phyloP scores from a whole-genome alignment of 2,329 filamentous ascomycete species.

The Xylariaceae sp. region DNA sequence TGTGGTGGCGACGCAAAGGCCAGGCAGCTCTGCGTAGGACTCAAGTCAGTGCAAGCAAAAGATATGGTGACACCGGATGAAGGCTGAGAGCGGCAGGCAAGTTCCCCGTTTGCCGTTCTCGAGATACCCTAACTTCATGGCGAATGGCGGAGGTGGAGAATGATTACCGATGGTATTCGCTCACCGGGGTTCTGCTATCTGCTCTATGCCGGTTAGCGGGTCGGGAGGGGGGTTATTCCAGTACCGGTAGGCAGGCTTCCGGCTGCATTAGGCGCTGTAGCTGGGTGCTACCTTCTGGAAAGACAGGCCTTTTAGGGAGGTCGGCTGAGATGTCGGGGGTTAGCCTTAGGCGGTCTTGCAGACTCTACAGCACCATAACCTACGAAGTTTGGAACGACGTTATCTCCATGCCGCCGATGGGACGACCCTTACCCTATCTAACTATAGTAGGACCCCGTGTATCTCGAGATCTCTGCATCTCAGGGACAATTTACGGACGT shows the following conservation, averaged over 20 bases:
- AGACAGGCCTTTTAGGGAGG: slow-evolving; percentile 5
- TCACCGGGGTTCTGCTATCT: background rate
- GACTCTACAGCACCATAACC: too few species aligned
- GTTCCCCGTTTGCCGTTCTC: background rate
- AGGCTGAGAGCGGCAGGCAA: background rate
- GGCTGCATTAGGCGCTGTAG: background rate
- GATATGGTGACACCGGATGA: background rate
- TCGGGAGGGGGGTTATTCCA: background rate
- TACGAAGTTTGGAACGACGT: too few species aligned
- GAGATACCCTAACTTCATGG: background rate
- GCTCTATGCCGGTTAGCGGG: too few species aligned
- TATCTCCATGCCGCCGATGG: too few species aligned
- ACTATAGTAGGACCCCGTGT: too few species aligned
- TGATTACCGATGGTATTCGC: background rate
- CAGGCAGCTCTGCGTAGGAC: background rate
- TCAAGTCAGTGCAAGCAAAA: background rate
- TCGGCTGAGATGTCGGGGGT: background rate
- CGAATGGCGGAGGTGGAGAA: background rate
- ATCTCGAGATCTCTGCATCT: too few species aligned
- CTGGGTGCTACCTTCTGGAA: slow-evolving; percentile 19
- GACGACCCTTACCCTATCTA: too few species aligned
- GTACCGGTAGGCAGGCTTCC: too few species aligned
- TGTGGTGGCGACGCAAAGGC: too few species aligned
- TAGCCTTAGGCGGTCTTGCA: too few species aligned
- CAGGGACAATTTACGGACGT: too few species aligned